Evolutionary conservation across 2,329 filamentous ascomycete species (phyloP).

Genomic region (Xylaria sp.): DNA sequence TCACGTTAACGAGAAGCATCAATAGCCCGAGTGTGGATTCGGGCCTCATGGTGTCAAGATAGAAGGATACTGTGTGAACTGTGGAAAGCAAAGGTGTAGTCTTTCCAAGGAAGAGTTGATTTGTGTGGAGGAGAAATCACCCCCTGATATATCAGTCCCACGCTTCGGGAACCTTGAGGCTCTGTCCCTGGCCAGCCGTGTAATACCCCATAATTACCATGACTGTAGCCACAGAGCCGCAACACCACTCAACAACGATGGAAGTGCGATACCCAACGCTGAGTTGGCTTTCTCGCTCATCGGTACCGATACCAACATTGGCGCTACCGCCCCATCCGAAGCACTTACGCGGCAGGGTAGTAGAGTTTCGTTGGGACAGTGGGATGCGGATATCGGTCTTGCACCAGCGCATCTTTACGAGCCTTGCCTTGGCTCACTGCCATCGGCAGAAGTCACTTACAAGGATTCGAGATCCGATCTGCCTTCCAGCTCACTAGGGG

Average conservation of each 20-base stretch:
- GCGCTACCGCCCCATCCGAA: constrained; percentile 1
- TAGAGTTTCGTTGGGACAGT: background rate
- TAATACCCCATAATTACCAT: background rate
- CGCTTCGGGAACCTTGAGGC: constrained; percentile 8
- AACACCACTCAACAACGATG: constrained; percentile 10
- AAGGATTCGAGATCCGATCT: background rate
- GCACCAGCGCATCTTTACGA: background rate
- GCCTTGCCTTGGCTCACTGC: background rate
- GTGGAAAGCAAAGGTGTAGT: background rate
- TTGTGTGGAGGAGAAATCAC: background rate
- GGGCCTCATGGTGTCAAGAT: background rate
- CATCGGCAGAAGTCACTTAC: background rate
- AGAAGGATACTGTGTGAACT: constrained; percentile 6
- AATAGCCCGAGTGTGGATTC: constrained; percentile 5
- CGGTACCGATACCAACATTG: background rate
- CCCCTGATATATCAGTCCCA: constrained; percentile 10
- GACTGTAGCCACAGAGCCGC: constrained; percentile 11
- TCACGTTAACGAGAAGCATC: constrained; percentile 4
- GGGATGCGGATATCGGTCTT: background rate
- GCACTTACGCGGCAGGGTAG: background rate
- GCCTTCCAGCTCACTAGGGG: background rate
- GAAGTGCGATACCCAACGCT: constrained; percentile 5
- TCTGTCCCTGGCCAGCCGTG: constrained; percentile 1
- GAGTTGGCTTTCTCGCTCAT: background rate
- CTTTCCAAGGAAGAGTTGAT: background rate